Evolutionary conservation across 192 early-diverging fungal genomes (phyloP), one percentile per base, ranked within the genome.

Genomic region (Coemansia sp.): DNA sequence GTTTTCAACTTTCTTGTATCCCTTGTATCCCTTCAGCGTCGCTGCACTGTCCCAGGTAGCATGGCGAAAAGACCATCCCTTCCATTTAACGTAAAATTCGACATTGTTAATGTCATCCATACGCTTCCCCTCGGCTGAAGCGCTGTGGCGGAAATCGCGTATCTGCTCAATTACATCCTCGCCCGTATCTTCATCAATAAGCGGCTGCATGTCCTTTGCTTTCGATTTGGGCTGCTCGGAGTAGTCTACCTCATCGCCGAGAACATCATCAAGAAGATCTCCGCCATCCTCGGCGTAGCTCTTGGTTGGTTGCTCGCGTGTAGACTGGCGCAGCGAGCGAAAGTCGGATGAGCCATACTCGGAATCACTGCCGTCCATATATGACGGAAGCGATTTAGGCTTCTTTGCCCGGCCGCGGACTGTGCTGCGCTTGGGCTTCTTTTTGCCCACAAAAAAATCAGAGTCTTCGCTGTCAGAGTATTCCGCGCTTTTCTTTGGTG

Each of bases 21-120:
- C 96, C 75, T 94, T 95, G 66, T 87, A 87, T 4, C 84, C 76
- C 17, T 76, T 70, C 29, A 98, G 85, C 29, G 87, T 75, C 10
- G 83, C 84, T 8, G 85, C 85, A 0, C 84, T 83, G 59, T 95
- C 89, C 96, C 96, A 99, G 0, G 95, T 94, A 50, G 96, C 89
- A 64, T 94, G 90, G 52, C 94, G 78, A 79, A 96, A 93, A 23
- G 94, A 92, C 79, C 86, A 88, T 6, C 91, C 88, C 78, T 91
- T 91, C 96, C 96, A 99, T 70, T 99, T 97, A 66, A 99, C 88
- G n/a, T 88, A 78, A 62, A 89, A 97, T 81, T 94, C 90, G 62
- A 88, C 77, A 59, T 90, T 89, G 69, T 54, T 53, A 46, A 80
- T 75, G 33, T 67, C 63, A 63, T 84, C 70, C 33, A 50, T 55